These are phyloP conservation scores for Trichoderma harzianum DNA, from an alignment of 2,329 filamentous ascomycete genomes.

Conservation along the genomic window DNA sequence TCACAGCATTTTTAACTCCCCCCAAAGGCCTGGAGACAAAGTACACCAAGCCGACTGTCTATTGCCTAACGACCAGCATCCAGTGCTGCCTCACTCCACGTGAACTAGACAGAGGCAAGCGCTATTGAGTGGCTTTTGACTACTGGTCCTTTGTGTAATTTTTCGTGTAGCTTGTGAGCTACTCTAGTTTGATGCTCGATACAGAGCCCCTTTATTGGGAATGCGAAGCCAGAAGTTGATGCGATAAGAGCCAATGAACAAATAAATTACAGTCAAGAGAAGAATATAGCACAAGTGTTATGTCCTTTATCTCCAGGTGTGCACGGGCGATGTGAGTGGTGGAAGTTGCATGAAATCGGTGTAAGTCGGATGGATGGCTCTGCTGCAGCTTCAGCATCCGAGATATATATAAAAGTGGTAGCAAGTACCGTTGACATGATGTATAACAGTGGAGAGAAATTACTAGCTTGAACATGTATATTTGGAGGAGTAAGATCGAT, in stretches of 20 bases:
- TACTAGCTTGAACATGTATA: background rate
- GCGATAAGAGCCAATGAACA: background rate
- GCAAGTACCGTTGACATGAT: background rate
- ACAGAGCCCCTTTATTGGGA: background rate
- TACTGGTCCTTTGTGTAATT: no score
- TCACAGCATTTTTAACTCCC: background rate
- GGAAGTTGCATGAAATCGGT: background rate
- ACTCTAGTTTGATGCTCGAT: background rate
- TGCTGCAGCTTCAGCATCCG: background rate
- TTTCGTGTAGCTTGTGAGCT: background rate
- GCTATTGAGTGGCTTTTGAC: background rate
- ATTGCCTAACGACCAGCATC: no score
- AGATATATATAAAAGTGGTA: background rate
- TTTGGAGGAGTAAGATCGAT: background rate
- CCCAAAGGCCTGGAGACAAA: no score
- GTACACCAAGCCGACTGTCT: no score
- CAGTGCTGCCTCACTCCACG: background rate
- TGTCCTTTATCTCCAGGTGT: background rate
- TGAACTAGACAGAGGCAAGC: background rate
- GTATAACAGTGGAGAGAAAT: background rate
- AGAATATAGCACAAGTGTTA: background rate
- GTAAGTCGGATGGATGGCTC: background rate
- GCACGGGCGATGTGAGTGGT: background rate
- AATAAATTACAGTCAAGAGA: background rate
- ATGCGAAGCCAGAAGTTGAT: background rate